Conservation (phyloP, 495 filamentous ascomycete species). For the Cladorrhinum samala region DNA sequence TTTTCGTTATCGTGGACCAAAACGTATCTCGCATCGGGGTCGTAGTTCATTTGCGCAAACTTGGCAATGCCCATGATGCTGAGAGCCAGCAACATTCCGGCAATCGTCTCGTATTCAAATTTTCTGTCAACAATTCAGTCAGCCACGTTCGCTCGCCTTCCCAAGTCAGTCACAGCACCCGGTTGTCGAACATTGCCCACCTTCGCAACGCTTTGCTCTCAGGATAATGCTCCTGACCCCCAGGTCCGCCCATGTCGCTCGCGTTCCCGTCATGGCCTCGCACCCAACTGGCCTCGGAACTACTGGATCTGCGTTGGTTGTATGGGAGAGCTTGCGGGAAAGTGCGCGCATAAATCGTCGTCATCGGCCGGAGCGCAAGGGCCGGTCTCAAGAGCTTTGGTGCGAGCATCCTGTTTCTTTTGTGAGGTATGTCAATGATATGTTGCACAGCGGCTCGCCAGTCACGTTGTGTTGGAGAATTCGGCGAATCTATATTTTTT, state of each 20-base stretch:
- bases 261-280: neutral
- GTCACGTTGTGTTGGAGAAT: too few relatives aligned
- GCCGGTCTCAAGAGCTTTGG: neutral
- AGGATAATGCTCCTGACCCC: constrained; percentile 8
- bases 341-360: neutral
- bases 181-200: neutral
- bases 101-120: constrained; percentile 5
- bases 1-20: constrained; percentile 14
- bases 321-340: neutral
- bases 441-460: too few relatives aligned
- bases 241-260: constrained; percentile 18
- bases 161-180: neutral
- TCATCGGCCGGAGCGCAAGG: neutral
- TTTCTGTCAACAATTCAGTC: neutral
- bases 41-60: neutral
- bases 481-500: too few relatives aligned
- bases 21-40: constrained; percentile 9
- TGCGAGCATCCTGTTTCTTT: neutral
- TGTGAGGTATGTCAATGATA: too few relatives aligned
- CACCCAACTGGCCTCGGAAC: neutral
- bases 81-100: constrained; percentile 7
- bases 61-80: constrained; percentile 11
- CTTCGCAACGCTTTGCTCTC: constrained; percentile 2
- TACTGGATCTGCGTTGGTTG: neutral
- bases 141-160: neutral